phyloP scores from a whole-genome alignment of 169 alveolate genomes.

The Plasmodium falciparum region DNA sequence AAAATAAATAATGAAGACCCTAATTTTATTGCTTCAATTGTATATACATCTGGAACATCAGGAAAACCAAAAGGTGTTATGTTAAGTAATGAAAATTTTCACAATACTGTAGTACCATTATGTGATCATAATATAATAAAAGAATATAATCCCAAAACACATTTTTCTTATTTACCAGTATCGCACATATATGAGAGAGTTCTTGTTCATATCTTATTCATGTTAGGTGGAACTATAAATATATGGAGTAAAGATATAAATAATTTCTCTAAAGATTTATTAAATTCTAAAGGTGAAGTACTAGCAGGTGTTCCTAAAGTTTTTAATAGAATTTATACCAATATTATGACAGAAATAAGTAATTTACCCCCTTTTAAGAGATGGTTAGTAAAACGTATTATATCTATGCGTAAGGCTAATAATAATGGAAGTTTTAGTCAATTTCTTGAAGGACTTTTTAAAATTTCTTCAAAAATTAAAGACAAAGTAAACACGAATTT shows the following conservation, averaged over 20 bases:
- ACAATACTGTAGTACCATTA: slow-evolving; percentile 4
- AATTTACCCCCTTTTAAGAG: slow-evolving; percentile 26
- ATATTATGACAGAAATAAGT: slow-evolving; percentile 18
- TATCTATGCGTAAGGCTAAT: slow-evolving; percentile 3
- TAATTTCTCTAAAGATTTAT: slow-evolving; percentile 9
- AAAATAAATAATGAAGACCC: slow-evolving; percentile 15
- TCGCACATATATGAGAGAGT: slow-evolving; percentile 96
- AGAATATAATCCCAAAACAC: background rate
- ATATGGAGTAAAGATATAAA: slow-evolving; percentile 45
- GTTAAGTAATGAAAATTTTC: slow-evolving; percentile 87
- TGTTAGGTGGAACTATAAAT: background rate
- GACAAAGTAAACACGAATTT: slow-evolving; percentile 20
- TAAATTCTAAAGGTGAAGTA: background rate
- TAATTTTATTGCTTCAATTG: slow-evolving; percentile 91
- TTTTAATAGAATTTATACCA: slow-evolving; percentile 29
- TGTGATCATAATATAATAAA: background rate
- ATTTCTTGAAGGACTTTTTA: slow-evolving; percentile 3
- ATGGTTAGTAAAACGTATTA: background rate
- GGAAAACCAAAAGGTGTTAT: slow-evolving; percentile 98
- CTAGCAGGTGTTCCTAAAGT: slow-evolving; percentile 58
- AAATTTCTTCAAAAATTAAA: slow-evolving; percentile 34
- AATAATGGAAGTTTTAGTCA: background rate
- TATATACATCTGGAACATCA: slow-evolving; percentile 98
- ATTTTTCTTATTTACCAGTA: slow-evolving; percentile 94
- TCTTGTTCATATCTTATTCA: slow-evolving; percentile 70